These are phyloP conservation scores for Pseudonitzschia delicatissima DNA, from an alignment of 108 stramenopile species.

Conservation along the genomic window DNA sequence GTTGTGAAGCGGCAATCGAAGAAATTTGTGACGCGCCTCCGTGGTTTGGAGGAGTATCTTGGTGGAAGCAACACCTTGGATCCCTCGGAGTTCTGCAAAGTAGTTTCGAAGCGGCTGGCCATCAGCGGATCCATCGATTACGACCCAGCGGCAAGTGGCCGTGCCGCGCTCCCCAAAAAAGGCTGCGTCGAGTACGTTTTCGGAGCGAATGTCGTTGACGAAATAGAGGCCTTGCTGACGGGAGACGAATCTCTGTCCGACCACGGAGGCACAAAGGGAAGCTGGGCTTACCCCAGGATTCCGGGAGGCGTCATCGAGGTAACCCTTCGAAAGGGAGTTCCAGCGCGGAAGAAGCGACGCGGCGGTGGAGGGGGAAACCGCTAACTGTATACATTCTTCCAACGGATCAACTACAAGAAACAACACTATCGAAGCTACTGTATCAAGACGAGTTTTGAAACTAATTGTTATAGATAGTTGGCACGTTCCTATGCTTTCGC, in stretches of 20 bases:
- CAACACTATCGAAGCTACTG: too few species aligned
- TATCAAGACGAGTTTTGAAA: too few species aligned
- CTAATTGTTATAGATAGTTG: too few species aligned
- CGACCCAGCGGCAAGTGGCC: conserved; percentile 39
- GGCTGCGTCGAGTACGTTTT: conserved; percentile 63
- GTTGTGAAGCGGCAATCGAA: conserved; percentile 57
- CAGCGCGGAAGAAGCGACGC: conserved; percentile 50
- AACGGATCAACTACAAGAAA: background rate
- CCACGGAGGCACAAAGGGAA: conserved; percentile 69
- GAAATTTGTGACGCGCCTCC: conserved; percentile 73
- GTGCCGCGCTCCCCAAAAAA: conserved; percentile 50
- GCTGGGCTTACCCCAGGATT: conserved; percentile 44
- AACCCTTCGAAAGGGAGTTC: conserved; percentile 66
- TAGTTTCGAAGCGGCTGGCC: conserved; percentile 69
- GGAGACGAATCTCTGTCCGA: conserved; percentile 64
- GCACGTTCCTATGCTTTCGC: too few species aligned
- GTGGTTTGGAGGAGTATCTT: conserved; percentile 73
- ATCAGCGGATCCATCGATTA: conserved; percentile 55
- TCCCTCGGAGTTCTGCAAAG: conserved; percentile 42
- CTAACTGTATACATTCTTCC: too few species aligned
- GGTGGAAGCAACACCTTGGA: conserved; percentile 40
- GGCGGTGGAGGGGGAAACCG: background rate
- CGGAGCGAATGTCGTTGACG: conserved; percentile 72
- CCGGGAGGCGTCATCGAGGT: conserved; percentile 60
- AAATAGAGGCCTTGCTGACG: conserved; percentile 64